Evolutionary conservation across 306 rosid genomes (phyloP).

Genomic region (Prunus dulcis): DNA sequence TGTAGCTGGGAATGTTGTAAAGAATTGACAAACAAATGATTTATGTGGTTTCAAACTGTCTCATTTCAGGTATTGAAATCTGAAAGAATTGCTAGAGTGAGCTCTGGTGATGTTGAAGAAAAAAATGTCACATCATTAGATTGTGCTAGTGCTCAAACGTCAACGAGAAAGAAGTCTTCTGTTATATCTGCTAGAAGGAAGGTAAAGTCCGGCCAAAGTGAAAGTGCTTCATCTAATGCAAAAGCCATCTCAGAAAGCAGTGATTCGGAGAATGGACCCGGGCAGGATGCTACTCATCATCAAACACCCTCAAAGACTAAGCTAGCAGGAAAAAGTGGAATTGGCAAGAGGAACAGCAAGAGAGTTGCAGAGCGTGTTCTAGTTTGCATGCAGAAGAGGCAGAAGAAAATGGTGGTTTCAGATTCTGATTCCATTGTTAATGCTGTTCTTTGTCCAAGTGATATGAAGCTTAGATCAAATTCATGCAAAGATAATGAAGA

Average conservation of each 20-base stretch:
- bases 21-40: slow-evolving; percentile 7
- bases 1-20: slow-evolving; percentile 3
- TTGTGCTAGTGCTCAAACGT: slow-evolving; percentile 37
- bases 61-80: slow-evolving; percentile 58
- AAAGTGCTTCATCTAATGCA: slow-evolving; percentile 92
- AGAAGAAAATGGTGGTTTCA: slow-evolving; percentile 68
- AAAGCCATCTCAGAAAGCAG: slow-evolving; percentile 85
- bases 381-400: slow-evolving; percentile 84
- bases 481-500: slow-evolving; percentile 41
- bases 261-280: slow-evolving; percentile 86
- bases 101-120: slow-evolving; percentile 62
- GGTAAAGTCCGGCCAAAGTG: slow-evolving; percentile 69
- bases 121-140: slow-evolving; percentile 44
- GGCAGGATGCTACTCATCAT: slow-evolving; percentile 53
- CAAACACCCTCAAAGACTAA: slow-evolving; percentile 55
- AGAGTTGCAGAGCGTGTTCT: slow-evolving; percentile 91
- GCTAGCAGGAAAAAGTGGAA: slow-evolving; percentile 51
- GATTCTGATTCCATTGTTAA: slow-evolving; percentile 84
- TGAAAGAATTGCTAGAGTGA: slow-evolving; percentile 43
- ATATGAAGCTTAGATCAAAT: slow-evolving; percentile 43
- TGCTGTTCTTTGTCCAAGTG: slow-evolving; percentile 42
- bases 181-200: slow-evolving; percentile 53
- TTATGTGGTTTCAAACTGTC: slow-evolving; percentile 27
- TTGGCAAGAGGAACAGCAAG: slow-evolving; percentile 84
- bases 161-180: slow-evolving; percentile 55